Percentiles rank a stretch among this genome's conserved stretches.
Conservation (phyloP, 1,284 basidiomycete species). For the Calocybe gambosa region DNA sequence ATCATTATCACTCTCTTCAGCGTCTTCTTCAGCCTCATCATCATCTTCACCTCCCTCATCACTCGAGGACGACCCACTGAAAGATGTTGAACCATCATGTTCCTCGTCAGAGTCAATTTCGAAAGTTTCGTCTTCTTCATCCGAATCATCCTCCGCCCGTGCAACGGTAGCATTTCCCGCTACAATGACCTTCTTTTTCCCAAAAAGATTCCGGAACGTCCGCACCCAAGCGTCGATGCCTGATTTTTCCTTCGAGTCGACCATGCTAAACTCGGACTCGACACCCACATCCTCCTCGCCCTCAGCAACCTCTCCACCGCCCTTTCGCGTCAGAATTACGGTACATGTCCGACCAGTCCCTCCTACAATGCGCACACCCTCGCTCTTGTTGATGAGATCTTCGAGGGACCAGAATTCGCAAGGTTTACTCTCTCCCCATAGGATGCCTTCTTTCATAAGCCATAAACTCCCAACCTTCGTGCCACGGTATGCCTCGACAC, state of each 20-base stretch:
- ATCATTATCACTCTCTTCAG: slow-evolving; percentile 24
- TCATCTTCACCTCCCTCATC: slow-evolving; percentile 18
- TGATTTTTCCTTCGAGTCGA: slow-evolving; percentile 64
- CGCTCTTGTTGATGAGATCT: slow-evolving; percentile 42
- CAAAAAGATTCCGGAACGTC: slow-evolving; percentile 51
- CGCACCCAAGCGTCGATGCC: slow-evolving; percentile 61
- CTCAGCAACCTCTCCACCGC: slow-evolving; percentile 21
- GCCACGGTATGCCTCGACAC: slow-evolving; percentile 60
- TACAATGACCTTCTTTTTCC: slow-evolving; percentile 28
- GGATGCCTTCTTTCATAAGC: slow-evolving; percentile 61
- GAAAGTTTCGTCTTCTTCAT: slow-evolving; percentile 44
- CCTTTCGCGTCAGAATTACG: slow-evolving; percentile 47
- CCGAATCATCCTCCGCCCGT: slow-evolving; percentile 44
- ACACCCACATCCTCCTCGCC: slow-evolving; percentile 37
- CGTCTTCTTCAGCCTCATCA: slow-evolving; percentile 11
- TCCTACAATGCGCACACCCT: slow-evolving; percentile 56
- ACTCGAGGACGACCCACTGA: slow-evolving; percentile 21
- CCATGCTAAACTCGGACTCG: slow-evolving; percentile 64
- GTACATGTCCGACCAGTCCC: slow-evolving; percentile 65
- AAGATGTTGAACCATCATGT: slow-evolving; percentile 30
- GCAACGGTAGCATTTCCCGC: slow-evolving; percentile 25
- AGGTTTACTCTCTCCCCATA: slow-evolving; percentile 69
- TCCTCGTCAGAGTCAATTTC: slow-evolving; percentile 37
- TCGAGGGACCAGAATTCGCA: slow-evolving; percentile 70
- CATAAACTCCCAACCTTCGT: slow-evolving; percentile 67